These are phyloP conservation scores for Chytriomyces sp. DNA, from an alignment of 192 early-diverging fungal genomes.

Conservation along the genomic window DNA sequence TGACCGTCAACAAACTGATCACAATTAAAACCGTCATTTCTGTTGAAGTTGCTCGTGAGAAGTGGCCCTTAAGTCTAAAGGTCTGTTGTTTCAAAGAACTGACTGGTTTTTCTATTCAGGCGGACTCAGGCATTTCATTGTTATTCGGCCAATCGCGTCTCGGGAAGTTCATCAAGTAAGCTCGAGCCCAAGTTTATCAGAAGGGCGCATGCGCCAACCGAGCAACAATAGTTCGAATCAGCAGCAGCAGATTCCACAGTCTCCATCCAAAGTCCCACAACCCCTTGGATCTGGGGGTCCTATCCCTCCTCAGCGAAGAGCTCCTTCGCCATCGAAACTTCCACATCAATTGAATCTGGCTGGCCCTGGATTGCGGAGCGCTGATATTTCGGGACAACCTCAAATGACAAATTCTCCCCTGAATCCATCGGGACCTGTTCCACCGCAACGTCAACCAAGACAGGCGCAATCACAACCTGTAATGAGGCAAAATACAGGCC, in stretches of 20 bases:
- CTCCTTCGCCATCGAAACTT: no score
- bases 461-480: neutral
- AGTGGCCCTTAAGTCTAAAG: neutral
- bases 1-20: slow-evolving; percentile 1
- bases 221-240: neutral
- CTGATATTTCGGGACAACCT: no score
- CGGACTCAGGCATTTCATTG: slow-evolving; percentile 18
- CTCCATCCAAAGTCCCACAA: no score
- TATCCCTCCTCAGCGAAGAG: no score
- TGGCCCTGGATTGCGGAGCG: no score
- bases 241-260: neutral
- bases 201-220: neutral
- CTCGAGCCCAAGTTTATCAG: neutral
- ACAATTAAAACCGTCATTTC: slow-evolving; percentile 2
- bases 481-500: neutral
- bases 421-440: neutral
- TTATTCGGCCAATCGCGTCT: slow-evolving; percentile 6
- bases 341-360: no score
- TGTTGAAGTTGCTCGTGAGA: slow-evolving; percentile 6
- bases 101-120: neutral
- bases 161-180: neutral
- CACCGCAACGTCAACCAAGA: neutral
- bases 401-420: neutral
- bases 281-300: no score
- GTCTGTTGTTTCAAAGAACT: neutral